These are phyloP conservation scores for Trypethelium eluteriae DNA, from an alignment of 495 filamentous ascomycete species.

Conservation along the genomic window DNA sequence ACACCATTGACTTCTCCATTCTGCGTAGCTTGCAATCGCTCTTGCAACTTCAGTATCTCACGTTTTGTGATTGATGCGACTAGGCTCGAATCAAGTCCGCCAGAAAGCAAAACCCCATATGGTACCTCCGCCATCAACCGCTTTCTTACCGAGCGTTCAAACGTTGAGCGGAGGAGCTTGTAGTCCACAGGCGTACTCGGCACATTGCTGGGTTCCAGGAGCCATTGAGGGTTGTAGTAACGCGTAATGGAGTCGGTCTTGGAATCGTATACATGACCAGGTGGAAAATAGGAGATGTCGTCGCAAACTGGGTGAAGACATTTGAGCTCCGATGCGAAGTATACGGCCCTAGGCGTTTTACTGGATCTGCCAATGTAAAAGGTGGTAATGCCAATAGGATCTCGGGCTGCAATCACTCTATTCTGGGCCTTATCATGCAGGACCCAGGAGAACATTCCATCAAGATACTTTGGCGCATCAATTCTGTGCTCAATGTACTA, in stretches of 20 bases:
- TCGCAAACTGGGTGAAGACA: slow-evolving; percentile 90
- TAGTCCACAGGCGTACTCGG: slow-evolving; percentile 75
- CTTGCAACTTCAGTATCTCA: slow-evolving; percentile 69
- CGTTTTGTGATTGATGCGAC: slow-evolving; percentile 92
- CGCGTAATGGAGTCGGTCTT: slow-evolving; percentile 68
- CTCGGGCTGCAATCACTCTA: slow-evolving; percentile 84
- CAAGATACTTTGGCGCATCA: slow-evolving; percentile 86
- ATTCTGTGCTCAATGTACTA: slow-evolving; percentile 90
- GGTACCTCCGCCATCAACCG: slow-evolving; percentile 97
- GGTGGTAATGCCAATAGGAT: slow-evolving; percentile 94
- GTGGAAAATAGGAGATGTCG: slow-evolving; percentile 87
- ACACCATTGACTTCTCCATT: slow-evolving; percentile 36
- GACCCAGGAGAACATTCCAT: slow-evolving; percentile 99
- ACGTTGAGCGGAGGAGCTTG: slow-evolving; percentile 64
- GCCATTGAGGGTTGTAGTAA: slow-evolving; percentile 90
- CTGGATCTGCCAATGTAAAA: slow-evolving; percentile 92
- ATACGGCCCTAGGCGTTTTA: slow-evolving; percentile 71
- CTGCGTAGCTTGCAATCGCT: slow-evolving; percentile 34
- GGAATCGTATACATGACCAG: slow-evolving; percentile 93
- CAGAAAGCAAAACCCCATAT: slow-evolving; percentile 91
- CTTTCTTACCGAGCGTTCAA: slow-evolving; percentile 91
- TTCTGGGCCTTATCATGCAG: slow-evolving; percentile 90
- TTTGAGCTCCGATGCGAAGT: slow-evolving; percentile 96
- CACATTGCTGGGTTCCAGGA: slow-evolving; percentile 64
- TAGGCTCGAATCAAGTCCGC: slow-evolving; percentile 90